phyloP scores from a whole-genome alignment of 2,329 filamentous ascomycete species.

The Pochonia chlamydosporia region DNA sequence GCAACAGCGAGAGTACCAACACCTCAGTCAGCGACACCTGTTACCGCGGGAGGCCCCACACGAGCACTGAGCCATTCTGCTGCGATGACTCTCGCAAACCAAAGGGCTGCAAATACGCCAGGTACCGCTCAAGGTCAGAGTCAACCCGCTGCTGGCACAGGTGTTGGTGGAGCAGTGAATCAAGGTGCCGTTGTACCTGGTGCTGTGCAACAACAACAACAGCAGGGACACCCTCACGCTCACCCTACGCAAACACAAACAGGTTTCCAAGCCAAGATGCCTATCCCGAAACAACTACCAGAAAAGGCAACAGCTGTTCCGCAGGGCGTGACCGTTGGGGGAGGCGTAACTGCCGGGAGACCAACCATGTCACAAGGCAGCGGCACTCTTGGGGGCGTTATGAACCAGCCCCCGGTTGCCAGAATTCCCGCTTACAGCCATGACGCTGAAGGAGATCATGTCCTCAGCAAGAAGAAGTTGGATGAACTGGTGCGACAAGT shows the following conservation, averaged over 20 bases:
- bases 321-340: constrained; percentile 63
- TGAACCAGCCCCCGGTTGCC: constrained; percentile 79
- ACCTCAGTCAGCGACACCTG: constrained; percentile 38
- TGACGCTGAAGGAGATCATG: constrained; percentile 85
- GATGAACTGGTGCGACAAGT: constrained; percentile 94
- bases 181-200: constrained; percentile 26
- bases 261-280: constrained; percentile 58
- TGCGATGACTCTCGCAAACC: constrained; percentile 44
- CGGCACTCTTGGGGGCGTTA: constrained; percentile 71
- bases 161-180: constrained; percentile 20
- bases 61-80: constrained; percentile 43
- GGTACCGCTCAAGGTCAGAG: constrained; percentile 22
- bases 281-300: constrained; percentile 73
- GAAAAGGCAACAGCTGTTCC: constrained; percentile 63
- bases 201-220: constrained; percentile 17
- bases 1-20: constrained; percentile 42
- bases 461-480: constrained; percentile 96
- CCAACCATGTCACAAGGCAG: constrained; percentile 81
- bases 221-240: constrained; percentile 38
- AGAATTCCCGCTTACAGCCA: constrained; percentile 80
- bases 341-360: constrained; percentile 57
- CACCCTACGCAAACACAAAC: constrained; percentile 40
- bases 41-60: constrained; percentile 30
- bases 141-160: constrained; percentile 21
- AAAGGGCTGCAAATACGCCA: constrained; percentile 30